These are phyloP conservation scores for Cordyceps pruinosa DNA, from an alignment of 2,329 filamentous ascomycete species.

Conservation along the genomic window DNA sequence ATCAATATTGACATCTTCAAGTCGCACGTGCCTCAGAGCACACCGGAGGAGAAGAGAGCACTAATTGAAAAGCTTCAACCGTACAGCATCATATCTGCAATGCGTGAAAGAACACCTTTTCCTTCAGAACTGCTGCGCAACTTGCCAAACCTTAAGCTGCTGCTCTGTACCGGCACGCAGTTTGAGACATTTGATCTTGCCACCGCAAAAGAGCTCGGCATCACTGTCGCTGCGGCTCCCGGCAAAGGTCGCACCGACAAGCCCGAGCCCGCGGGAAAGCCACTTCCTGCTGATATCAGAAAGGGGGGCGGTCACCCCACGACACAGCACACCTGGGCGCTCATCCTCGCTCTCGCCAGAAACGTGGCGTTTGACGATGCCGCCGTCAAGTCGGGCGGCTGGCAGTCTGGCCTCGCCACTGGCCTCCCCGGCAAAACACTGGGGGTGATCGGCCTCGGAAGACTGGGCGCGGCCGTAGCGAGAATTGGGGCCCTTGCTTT, in stretches of 20 bases:
- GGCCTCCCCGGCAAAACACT: constrained; percentile 54
- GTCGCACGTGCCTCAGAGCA: constrained; percentile 55
- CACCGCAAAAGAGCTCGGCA: constrained; percentile 40
- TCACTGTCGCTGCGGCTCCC: constrained; percentile 45
- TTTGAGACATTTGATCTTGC: constrained; percentile 54
- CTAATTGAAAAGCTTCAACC: constrained; percentile 53
- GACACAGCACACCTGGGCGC: constrained; percentile 49
- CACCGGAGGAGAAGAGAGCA: constrained; percentile 42
- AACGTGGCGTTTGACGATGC: constrained; percentile 54
- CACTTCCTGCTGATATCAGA: constrained; percentile 19
- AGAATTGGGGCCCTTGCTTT: constrained; percentile 53
- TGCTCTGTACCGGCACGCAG: constrained; percentile 54
- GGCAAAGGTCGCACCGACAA: constrained; percentile 24
- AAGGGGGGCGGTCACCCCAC: constrained; percentile 37
- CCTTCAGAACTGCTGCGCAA: constrained; percentile 42
- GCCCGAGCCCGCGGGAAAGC: constrained; percentile 6
- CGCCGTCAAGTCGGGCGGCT: constrained; percentile 45
- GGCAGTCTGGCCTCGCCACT: constrained; percentile 53
- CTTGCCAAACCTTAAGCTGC: constrained; percentile 56
- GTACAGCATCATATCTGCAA: constrained; percentile 50
- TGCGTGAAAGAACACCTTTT: constrained; percentile 62
- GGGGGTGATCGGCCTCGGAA: constrained; percentile 54
- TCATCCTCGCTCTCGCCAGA: constrained; percentile 50
- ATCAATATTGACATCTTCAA: constrained; percentile 43
- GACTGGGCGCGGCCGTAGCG: constrained; percentile 52